These are phyloP conservation scores for Penicillium arizonense DNA, from an alignment of 495 filamentous ascomycete genomes.

Conservation along the genomic window DNA sequence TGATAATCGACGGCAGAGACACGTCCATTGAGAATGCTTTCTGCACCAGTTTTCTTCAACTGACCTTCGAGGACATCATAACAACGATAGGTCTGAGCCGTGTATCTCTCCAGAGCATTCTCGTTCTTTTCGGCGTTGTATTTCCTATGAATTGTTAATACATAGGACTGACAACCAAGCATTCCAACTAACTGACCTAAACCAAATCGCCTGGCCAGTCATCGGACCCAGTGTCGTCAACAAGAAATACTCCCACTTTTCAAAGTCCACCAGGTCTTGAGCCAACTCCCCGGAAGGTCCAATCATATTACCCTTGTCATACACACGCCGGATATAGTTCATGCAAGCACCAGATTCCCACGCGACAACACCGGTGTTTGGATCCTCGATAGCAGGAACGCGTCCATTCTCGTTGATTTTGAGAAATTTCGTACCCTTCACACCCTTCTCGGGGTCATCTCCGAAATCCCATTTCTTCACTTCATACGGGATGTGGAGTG, in stretches of 20 bases:
- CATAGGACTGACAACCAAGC: not conserved
- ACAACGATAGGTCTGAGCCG: conserved; percentile 36
- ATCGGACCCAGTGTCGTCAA: conserved; percentile 41
- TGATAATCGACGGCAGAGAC: conserved; percentile 42
- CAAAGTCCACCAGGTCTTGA: conserved; percentile 43
- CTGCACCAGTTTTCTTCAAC: conserved; percentile 35
- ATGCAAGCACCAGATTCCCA: conserved; percentile 42
- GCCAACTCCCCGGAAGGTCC: conserved; percentile 28
- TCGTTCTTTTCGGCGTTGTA: conserved; percentile 35
- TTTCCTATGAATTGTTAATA: conserved; percentile 11
- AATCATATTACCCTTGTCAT: conserved; percentile 26
- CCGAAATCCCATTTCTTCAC: conserved; percentile 60
- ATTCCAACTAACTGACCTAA: conserved; percentile 16
- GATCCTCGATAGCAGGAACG: conserved; percentile 66
- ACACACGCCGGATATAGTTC: conserved; percentile 36
- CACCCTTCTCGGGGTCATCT: conserved; percentile 38
- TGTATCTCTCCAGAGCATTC: conserved; percentile 37
- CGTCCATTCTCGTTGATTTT: conserved; percentile 87
- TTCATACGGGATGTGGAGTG: conserved; percentile 65
- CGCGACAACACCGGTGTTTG: conserved; percentile 40
- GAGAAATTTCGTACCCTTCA: conserved; percentile 72
- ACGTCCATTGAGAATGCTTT: conserved; percentile 34
- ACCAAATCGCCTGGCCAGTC: conserved; percentile 45
- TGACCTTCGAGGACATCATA: conserved; percentile 43
- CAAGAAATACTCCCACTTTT: conserved; percentile 49